Evolutionary conservation across 1,284 basidiomycete species (phyloP), one percentile per base, ranked within the genome.

Genomic region (Vanrija pseudolonga): DNA sequence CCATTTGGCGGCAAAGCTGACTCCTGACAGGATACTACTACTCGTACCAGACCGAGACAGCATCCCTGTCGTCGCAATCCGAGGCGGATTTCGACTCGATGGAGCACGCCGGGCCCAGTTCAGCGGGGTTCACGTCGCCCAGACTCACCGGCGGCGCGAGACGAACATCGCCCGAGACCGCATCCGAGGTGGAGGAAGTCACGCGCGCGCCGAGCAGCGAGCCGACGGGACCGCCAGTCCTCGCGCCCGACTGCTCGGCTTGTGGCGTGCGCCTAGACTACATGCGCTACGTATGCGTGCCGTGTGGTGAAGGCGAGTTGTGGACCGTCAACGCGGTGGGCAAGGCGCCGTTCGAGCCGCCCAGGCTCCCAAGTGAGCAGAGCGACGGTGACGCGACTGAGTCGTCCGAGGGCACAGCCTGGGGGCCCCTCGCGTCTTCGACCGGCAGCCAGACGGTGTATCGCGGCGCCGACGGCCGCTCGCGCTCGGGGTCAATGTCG

Each of bases 261-360:
- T 95, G 90, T 64, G 87, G 87, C 15, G 71, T 81, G 0, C 67
- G 84, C 5, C 78, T 95, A 9, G 86, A 90, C 54, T 81, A 84
- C 19, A 85, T 93, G 73, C 85, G 89, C 47, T 94, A 94, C 68
- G 85, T 92, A 15, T 95, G 90, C 67, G 82, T 85, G 7, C 86
- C 85, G 20, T 94, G 90, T 65, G 90, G 90, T 14, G 87, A 89
- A 84, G 76, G 64, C 3, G 68, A 73, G 19, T 67, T 68, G 63
- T 73, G 69, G 71, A 63, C 64, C 18, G 72, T 67, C 24, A 64
- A 70, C 28, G 68, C 65, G 1, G 53, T 57, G 8, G 60, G 56
- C 15, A 65, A 66, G 56, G 52, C 61, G 4, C 53, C 56, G 3
- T 67, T 69, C 17, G 51, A 62, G 14, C 60, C 58, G 2, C 56